A percentile compares a stretch with the other conserved stretches of the same genome.
These are phyloP conservation scores for Zoysia matrella DNA, from an alignment of 202 grass and related monocot genomes.

Conservation along the genomic window DNA sequence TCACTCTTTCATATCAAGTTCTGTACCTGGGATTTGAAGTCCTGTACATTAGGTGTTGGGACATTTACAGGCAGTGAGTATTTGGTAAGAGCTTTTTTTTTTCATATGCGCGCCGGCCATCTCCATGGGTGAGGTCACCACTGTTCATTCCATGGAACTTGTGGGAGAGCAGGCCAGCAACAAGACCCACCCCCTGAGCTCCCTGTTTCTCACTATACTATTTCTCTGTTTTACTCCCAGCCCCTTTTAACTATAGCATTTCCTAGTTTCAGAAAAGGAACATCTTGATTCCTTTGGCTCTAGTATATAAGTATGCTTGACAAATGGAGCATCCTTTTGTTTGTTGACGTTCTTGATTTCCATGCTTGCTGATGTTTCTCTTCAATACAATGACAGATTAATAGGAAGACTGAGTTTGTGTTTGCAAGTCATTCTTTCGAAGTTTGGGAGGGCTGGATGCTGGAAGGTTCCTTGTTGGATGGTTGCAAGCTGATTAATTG, in stretches of 20 bases:
- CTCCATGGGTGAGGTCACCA: too few species aligned
- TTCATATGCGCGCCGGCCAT: too few species aligned
- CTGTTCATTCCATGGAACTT: too few species aligned
- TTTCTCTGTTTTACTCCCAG: too few species aligned
- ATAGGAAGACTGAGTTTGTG: constrained; percentile 87
- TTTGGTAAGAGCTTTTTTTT: too few species aligned
- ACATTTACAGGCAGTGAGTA: too few species aligned
- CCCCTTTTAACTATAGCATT: too few species aligned
- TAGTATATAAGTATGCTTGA: background rate
- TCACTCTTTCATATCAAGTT: background rate
- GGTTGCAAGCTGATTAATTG: constrained; percentile 79
- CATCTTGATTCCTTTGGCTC: background rate
- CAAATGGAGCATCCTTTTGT: constrained; percentile 1
- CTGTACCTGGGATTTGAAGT: background rate
- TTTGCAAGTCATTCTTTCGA: constrained; percentile 92
- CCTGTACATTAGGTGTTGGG: background rate
- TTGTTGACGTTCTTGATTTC: background rate
- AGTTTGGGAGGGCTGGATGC: constrained; percentile 87
- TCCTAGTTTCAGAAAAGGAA: background rate
- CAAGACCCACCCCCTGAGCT: too few species aligned
- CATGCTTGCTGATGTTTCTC: background rate
- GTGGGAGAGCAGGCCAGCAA: too few species aligned
- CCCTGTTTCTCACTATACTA: too few species aligned
- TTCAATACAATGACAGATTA: constrained; percentile 61
- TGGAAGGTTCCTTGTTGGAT: constrained; percentile 69